Evolutionary conservation across 2,329 filamentous ascomycete genomes (phyloP), one percentile per base, ranked within the genome.

Genomic region (Neofusicoccum sp.): DNA sequence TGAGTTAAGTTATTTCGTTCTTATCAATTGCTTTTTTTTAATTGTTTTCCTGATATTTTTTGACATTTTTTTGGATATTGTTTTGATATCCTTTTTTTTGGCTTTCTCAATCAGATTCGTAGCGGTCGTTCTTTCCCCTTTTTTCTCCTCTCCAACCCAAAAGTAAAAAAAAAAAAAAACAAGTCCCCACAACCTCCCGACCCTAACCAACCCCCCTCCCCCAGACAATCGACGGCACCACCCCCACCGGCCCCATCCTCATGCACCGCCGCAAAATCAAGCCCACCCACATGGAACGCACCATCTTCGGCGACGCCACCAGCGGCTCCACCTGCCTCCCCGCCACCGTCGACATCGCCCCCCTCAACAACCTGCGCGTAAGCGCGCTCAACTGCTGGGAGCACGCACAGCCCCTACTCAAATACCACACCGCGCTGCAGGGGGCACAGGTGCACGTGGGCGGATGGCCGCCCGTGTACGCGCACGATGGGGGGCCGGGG

Each of bases 211-310:
- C n/a, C n/a, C n/a, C n/a, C n/a, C n/a, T n/a, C n/a, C n/a, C n/a
- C n/a, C n/a, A n/a, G n/a, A n/a, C n/a, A n/a, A n/a, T n/a, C n/a
- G n/a, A n/a, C n/a, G n/a, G n/a, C 30, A 77, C 78, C 54, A 65
- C 66, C 9, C 61, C 70, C 0, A 54, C 64, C 5, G 76, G 76
- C 1, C 62, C 67, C 5, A 63, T 78, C 7, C 41, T 71, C 14
- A 74, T 75, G 70, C 69, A 70, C 56, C 66, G 76, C 7, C 66
- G 76, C 5, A 78, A 79, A 62, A 67, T 78, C 64, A 79, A 78
- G 68, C 72, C 76, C 1, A 78, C 76, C 8, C 76, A 79, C 58
- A 76, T 78, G 75, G 76, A 79, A 63, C 69, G 76, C 8, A 77
- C 76, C 1, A 67, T 78, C n/a, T 79, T 76, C 54, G 77, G 77